Base-by-base conservation (phyloP, 495 filamentous ascomycete species). In the Penicillium simplicissimum region DNA sequence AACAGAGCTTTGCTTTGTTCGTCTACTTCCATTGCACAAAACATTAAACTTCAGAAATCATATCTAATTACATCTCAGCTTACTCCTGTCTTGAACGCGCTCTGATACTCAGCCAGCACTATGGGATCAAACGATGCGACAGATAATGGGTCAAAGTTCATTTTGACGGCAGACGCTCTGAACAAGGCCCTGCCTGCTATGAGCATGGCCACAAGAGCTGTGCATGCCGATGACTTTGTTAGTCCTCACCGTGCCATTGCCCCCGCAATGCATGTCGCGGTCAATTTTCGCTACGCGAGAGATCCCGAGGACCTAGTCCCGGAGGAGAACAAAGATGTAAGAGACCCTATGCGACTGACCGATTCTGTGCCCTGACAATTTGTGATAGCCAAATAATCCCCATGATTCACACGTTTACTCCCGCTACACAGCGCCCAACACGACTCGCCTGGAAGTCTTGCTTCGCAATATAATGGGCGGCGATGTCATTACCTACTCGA, bases 371-470 rank as follows among this genome's bases (percentile, higher is more conserved):
- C 4, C 54, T 35, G 25, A 45, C n/a, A 52, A 34, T 28, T 11
- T 11, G 45, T 14, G 1, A 36, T 21, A 75, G 69, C 63, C 68
- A 13, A 67, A 71, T 23, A 61, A 64, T n/a, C 70, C 71, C 14
- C 48, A 67, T 37, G 70, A 71, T 1, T 69, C 62, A 5, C 70
- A 75, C 47, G 74, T 96, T 64, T 97, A 97, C 80, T 93, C 91
- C n/a, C 88, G 93, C 38, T 71, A 88, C 55, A 81, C 83, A 0
- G 81, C 87, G 3, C 90, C 93, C 7, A 95, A 89, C 68, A 84
- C 84, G 31, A 89, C 85, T 0, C 89, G 93, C 4, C 82, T 96
- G 62, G 94, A 97, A 74, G 75, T 87, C 4, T 79, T 96, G 55
- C 86, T 97, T 4, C 81, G 85, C 13, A 82, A 83, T 23, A 75